These are phyloP conservation scores for Xylariaceae sp. DNA, from an alignment of 2,329 filamentous ascomycete genomes.

Conservation along the genomic window DNA sequence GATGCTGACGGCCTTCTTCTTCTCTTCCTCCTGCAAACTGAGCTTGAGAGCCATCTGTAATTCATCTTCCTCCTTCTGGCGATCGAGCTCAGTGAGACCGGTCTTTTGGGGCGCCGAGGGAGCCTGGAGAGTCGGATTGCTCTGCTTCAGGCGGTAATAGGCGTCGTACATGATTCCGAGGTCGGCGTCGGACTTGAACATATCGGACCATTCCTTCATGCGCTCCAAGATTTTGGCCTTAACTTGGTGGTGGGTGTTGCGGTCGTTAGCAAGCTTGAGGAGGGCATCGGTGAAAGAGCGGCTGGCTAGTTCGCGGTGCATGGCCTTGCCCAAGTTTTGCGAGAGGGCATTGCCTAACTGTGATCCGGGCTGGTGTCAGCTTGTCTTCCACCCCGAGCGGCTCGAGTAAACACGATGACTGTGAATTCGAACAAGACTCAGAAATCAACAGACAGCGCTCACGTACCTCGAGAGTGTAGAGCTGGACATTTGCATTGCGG, in stretches of 20 bases:
- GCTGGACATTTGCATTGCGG: slow-evolving; percentile 91
- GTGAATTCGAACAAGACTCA: too few relatives aligned
- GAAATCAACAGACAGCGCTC: not conserved
- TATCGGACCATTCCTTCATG: slow-evolving; percentile 94
- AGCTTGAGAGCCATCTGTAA: slow-evolving; percentile 92
- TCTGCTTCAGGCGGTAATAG: slow-evolving; percentile 77
- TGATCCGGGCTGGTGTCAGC: not conserved
- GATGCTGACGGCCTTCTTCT: slow-evolving; percentile 45
- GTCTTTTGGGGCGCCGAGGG: slow-evolving; percentile 93
- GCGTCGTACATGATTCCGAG: slow-evolving; percentile 97
- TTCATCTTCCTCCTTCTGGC: slow-evolving; percentile 95
- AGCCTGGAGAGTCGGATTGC: slow-evolving; percentile 83
- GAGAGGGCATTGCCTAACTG: slow-evolving; percentile 85
- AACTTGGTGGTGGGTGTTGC: slow-evolving; percentile 94
- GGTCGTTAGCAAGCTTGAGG: slow-evolving; percentile 83
- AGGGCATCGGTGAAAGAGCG: slow-evolving; percentile 93
- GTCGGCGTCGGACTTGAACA: slow-evolving; percentile 86
- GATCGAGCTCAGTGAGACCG: slow-evolving; percentile 81
- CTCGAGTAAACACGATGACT: too few relatives aligned
- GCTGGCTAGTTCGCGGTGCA: slow-evolving; percentile 86
- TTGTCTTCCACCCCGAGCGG: too few relatives aligned
- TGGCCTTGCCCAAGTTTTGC: slow-evolving; percentile 81
- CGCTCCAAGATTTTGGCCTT: slow-evolving; percentile 95
- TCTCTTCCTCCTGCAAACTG: slow-evolving; percentile 82
- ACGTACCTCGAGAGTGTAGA: slow-evolving; percentile 80